A percentile compares a stretch with the other conserved stretches of the same genome.
These are phyloP conservation scores for Cordyceps cateniannulata DNA, from an alignment of 2,329 filamentous ascomycete genomes.

Conservation along the genomic window DNA sequence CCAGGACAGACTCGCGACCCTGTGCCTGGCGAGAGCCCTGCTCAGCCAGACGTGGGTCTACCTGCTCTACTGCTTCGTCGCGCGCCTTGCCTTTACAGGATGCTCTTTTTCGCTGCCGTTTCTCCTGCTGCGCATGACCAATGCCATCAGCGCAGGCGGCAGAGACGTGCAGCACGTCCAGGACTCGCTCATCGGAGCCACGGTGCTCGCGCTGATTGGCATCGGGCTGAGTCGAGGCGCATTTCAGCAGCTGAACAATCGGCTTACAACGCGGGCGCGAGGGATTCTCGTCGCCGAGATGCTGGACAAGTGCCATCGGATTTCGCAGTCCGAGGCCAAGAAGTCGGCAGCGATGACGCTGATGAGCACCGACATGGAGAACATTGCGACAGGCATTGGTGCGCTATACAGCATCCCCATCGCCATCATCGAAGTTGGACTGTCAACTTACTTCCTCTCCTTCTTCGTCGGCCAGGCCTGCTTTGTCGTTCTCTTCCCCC, in stretches of 20 bases:
- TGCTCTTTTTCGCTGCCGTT: background rate
- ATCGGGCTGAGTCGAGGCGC: background rate
- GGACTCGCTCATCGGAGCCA: background rate
- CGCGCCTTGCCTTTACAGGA: background rate
- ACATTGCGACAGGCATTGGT: background rate
- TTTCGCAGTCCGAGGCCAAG: constrained; percentile 23
- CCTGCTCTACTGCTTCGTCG: background rate
- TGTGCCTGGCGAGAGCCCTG: background rate
- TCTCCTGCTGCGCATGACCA: background rate
- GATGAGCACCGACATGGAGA: constrained; percentile 9
- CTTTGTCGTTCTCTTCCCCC: background rate
- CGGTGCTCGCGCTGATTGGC: background rate
- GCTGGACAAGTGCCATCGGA: constrained; percentile 35
- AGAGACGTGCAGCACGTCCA: background rate
- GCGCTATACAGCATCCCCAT: background rate
- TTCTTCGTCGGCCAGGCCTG: background rate
- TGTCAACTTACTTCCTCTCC: background rate
- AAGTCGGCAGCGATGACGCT: constrained; percentile 16
- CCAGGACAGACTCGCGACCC: background rate
- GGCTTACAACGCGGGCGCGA: constrained; percentile 25
- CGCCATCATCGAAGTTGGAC: background rate
- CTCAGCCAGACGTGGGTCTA: background rate
- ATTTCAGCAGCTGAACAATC: constrained; percentile 5
- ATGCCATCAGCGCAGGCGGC: background rate
- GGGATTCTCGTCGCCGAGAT: constrained; percentile 35